Evolutionary conservation across 2,329 filamentous ascomycete genomes (phyloP).

Genomic region (Phialophora macrospora): DNA sequence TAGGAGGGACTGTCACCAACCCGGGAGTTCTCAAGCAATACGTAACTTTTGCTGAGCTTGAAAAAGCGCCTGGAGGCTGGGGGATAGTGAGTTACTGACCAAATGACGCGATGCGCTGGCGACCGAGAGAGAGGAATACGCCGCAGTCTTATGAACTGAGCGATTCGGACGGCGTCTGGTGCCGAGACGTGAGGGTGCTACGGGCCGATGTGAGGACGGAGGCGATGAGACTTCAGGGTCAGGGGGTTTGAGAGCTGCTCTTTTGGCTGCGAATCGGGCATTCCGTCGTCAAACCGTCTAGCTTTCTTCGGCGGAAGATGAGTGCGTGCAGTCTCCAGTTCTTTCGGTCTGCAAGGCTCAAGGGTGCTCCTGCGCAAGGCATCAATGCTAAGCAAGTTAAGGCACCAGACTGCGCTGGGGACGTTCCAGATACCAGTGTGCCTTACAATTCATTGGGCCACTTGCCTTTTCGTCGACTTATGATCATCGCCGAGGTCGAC

Average conservation of each 20-base stretch:
- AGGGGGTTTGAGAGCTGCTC: not conserved
- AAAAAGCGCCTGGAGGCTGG: not conserved
- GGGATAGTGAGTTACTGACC: not conserved
- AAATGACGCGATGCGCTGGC: not conserved
- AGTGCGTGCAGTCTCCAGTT: not conserved
- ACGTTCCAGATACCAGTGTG: not conserved
- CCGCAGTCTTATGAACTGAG: not conserved
- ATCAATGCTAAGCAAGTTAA: not conserved
- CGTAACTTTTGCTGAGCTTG: too few species aligned
- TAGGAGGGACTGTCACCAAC: not conserved
- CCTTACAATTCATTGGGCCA: not conserved
- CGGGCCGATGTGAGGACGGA: not conserved
- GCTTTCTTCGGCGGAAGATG: not conserved
- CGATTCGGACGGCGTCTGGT: not conserved
- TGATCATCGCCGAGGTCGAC: not conserved
- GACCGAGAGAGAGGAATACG: not conserved
- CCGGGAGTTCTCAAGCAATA: not conserved
- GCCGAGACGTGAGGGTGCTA: too few species aligned
- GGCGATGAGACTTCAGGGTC: not conserved
- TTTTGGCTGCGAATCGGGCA: not conserved
- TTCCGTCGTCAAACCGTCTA: not conserved
- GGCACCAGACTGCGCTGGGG: not conserved
- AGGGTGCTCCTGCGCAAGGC: not conserved
- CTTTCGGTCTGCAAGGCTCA: not conserved
- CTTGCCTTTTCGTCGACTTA: not conserved